Evolutionary conservation across 2,329 filamentous ascomycete species (phyloP).

Genomic region (Fonsecaea multimorphosa): DNA sequence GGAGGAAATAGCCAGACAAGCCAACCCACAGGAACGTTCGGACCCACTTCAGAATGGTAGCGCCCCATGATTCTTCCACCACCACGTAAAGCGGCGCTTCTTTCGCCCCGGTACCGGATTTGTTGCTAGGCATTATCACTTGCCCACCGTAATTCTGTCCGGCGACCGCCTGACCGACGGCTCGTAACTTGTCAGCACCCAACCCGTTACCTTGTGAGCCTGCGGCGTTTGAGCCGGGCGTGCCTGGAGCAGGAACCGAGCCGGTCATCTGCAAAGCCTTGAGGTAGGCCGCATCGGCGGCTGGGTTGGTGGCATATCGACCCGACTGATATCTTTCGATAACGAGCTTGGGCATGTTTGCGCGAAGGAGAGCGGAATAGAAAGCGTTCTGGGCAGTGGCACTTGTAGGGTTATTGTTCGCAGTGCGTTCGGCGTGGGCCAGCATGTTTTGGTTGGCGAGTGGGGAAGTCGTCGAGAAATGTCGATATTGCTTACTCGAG

Average conservation of each 20-base stretch:
- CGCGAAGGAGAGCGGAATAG: slow-evolving; percentile 86
- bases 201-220: slow-evolving; percentile 46
- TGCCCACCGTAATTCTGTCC: slow-evolving; percentile 69
- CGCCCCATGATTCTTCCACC: slow-evolving; percentile 85
- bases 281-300: slow-evolving; percentile 78
- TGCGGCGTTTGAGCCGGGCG: slow-evolving; percentile 28
- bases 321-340: slow-evolving; percentile 88
- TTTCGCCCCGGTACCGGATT: slow-evolving; percentile 69
- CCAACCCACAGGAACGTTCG: slow-evolving; percentile 83
- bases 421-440: slow-evolving; percentile 84
- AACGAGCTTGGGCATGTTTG: slow-evolving; percentile 91
- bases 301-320: slow-evolving; percentile 79
- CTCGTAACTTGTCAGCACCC: slow-evolving; percentile 70
- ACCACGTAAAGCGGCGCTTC: slow-evolving; percentile 92
- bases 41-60: slow-evolving; percentile 85
- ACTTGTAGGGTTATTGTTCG: slow-evolving; percentile 89
- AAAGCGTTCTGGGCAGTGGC: slow-evolving; percentile 90
- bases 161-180: slow-evolving; percentile 80
- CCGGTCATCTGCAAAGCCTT: slow-evolving; percentile 72
- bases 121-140: slow-evolving; percentile 56
- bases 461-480: slow-evolving; percentile 34
- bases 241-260: slow-evolving; percentile 44
- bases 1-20: slow-evolving; percentile 76
- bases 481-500: slow-evolving; percentile 25
- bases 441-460: slow-evolving; percentile 62